phyloP scores from a whole-genome alignment of 495 filamentous ascomycete species.

The Pyrenopolyporus hunteri region DNA sequence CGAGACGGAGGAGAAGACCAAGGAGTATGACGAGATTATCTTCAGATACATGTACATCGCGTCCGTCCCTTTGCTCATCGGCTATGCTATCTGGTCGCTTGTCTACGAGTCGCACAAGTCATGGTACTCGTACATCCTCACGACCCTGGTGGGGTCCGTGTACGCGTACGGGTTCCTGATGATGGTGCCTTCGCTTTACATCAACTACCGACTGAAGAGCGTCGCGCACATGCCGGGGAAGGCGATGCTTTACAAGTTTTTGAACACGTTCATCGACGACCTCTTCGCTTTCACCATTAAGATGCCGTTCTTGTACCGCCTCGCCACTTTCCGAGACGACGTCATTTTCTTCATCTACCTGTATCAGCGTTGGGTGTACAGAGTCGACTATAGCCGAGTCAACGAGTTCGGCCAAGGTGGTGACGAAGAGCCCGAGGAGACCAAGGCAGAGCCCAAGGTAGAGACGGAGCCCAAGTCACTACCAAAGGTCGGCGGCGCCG shows the following conservation, averaged over 20 bases:
- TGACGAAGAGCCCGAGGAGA: conserved; percentile 64
- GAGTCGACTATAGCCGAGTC: conserved; percentile 87
- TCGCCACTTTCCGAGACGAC: conserved; percentile 93
- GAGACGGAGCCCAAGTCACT: conserved; percentile 34
- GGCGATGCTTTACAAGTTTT: conserved; percentile 97
- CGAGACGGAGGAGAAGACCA: conserved; percentile 94
- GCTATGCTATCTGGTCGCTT: conserved; percentile 88
- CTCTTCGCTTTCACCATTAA: conserved; percentile 99
- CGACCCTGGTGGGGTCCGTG: conserved; percentile 92
- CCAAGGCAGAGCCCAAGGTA: conserved; percentile 34
- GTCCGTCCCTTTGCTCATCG: conserved; percentile 84
- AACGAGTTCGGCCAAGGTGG: conserved; percentile 99
- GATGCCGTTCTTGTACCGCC: conserved; percentile 95
- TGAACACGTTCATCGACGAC: conserved; percentile 71
- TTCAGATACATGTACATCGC: conserved; percentile 95
- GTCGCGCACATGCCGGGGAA: conserved; percentile 97
- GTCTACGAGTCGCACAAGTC: conserved; percentile 96
- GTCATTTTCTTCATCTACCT: conserved; percentile 98
- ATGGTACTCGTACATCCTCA: conserved; percentile 91
- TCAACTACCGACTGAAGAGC: conserved; percentile 96
- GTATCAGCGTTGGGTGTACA: conserved; percentile 95
- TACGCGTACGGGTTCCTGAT: conserved; percentile 99
- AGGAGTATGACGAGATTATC: conserved; percentile 97
- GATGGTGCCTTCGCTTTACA: conserved; percentile 98
- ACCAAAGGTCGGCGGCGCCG: conserved; percentile 28